Evolutionary conservation across 164 flowering plant genomes (phyloP).

Genomic region (Warburgia ugandensis): DNA sequence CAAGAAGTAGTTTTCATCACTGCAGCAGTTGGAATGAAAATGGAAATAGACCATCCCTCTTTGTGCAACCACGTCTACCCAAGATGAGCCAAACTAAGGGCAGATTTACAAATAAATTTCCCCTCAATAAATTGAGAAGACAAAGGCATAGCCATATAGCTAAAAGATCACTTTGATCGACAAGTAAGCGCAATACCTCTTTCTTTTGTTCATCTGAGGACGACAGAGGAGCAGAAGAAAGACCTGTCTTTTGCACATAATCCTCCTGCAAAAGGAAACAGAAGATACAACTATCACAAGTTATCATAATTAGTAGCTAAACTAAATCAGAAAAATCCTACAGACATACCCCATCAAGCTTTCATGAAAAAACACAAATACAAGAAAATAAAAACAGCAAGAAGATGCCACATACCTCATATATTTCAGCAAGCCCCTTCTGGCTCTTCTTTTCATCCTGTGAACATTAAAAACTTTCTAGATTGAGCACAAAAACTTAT

Average conservation of each 20-base stretch:
- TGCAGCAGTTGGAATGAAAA: not conserved
- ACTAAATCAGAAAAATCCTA: too few species aligned
- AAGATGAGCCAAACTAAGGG: not conserved
- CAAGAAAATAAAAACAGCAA: not conserved
- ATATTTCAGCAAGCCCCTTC: conserved; percentile 86
- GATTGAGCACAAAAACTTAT: not conserved
- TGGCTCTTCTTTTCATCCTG: conserved; percentile 98
- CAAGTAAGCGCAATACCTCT: conserved; percentile 37
- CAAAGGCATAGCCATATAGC: not conserved
- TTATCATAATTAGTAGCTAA: not conserved
- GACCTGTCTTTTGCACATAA: conserved; percentile 59
- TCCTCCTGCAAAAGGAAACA: conserved; percentile 61
- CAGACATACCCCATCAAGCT: too few species aligned
- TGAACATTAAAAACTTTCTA: conserved; percentile 3
- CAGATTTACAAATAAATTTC: not conserved
- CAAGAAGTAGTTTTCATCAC: too few species aligned
- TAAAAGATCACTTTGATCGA: not conserved
- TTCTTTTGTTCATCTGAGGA: conserved; percentile 74
- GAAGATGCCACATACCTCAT: conserved; percentile 52
- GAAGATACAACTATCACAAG: not conserved
- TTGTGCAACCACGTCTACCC: not conserved
- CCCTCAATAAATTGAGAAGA: not conserved
- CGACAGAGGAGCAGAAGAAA: conserved; percentile 48
- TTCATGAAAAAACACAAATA: too few species aligned
- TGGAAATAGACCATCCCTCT: not conserved